Conservation (phyloP, 371 early-diverging fungal species). For the Apophysomyces sp. region DNA sequence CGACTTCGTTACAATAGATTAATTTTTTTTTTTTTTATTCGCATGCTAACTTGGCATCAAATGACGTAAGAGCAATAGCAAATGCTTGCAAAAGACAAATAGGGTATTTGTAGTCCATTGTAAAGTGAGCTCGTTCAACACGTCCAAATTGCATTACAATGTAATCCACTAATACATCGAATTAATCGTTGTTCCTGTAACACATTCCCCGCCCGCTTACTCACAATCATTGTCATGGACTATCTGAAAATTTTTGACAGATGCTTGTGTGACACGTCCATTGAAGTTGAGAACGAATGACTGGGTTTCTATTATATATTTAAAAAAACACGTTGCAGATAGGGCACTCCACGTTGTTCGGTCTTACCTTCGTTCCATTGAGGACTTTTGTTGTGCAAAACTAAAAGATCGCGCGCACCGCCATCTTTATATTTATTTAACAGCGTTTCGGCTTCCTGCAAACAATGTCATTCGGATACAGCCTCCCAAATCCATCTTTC, state of each 20-base stretch:
- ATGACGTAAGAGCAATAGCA: conserved; percentile 90
- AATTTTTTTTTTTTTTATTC: conserved; percentile 47
- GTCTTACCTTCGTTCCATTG: conserved; percentile 87
- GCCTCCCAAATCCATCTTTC: not conserved
- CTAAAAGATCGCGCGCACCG: conserved; percentile 62
- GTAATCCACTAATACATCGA: conserved; percentile 72
- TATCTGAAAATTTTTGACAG: conserved; percentile 98
- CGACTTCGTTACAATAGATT: too few species aligned
- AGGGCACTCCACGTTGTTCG: not conserved
- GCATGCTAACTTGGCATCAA: conserved; percentile 90
- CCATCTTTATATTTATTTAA: conserved; percentile 60
- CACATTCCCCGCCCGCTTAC: conserved; percentile 14
- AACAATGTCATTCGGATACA: not conserved
- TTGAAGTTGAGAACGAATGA: conserved; percentile 96
- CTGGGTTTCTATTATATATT: conserved; percentile 79
- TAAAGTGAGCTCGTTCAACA: conserved; percentile 77
- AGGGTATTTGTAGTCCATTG: conserved; percentile 96
- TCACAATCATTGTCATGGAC: conserved; percentile 88
- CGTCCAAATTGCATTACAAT: conserved; percentile 97
- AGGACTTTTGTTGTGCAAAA: conserved; percentile 87
- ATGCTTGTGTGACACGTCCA: conserved; percentile 90
- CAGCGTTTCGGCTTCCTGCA: conserved; percentile 67
- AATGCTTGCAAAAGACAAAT: conserved; percentile 92
- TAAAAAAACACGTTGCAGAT: not conserved
- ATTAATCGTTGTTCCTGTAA: not conserved